phyloP scores from a whole-genome alignment of 495 filamentous ascomycete species.

The Aspergillus baeticus region DNA sequence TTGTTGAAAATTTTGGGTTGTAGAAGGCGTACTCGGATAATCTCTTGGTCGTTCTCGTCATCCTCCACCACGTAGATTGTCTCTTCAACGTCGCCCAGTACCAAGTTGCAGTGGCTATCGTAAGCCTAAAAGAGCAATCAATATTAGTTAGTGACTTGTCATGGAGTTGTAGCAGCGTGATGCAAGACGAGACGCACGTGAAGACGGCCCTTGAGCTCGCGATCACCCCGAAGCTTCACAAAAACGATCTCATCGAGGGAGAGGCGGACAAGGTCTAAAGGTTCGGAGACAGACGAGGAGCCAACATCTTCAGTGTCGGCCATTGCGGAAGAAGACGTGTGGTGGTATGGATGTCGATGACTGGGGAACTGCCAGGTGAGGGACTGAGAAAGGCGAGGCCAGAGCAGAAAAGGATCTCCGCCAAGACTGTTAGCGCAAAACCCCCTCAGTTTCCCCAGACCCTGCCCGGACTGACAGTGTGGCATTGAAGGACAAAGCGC shows the following conservation, averaged over 20 bases:
- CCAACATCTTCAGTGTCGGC: slow-evolving; percentile 69
- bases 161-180: neutral
- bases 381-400: slow-evolving; percentile 1
- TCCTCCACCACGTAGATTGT: slow-evolving; percentile 87
- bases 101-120: slow-evolving; percentile 98
- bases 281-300: slow-evolving; percentile 69
- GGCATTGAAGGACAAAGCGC: neutral
- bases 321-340: slow-evolving; percentile 45
- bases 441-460: neutral
- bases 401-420: slow-evolving; percentile 9
- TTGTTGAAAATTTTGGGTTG: neutral
- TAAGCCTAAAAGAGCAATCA: slow-evolving; percentile 67
- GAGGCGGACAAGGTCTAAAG: slow-evolving; percentile 91
- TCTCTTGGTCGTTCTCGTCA: slow-evolving; percentile 82
- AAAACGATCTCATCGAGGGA: slow-evolving; percentile 94
- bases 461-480: neutral
- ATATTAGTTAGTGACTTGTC: slow-evolving; percentile 1
- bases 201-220: slow-evolving; percentile 90
- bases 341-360: neutral
- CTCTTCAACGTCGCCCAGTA: slow-evolving; percentile 95
- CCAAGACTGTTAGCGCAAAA: slow-evolving; percentile 12
- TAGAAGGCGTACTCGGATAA: slow-evolving; percentile 53
- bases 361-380: neutral
- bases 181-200: slow-evolving; percentile 62
- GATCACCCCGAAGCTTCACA: slow-evolving; percentile 92